phyloP scores from a whole-genome alignment of 2,329 filamentous ascomycete species.

The Aurifilum marmelostoma region DNA sequence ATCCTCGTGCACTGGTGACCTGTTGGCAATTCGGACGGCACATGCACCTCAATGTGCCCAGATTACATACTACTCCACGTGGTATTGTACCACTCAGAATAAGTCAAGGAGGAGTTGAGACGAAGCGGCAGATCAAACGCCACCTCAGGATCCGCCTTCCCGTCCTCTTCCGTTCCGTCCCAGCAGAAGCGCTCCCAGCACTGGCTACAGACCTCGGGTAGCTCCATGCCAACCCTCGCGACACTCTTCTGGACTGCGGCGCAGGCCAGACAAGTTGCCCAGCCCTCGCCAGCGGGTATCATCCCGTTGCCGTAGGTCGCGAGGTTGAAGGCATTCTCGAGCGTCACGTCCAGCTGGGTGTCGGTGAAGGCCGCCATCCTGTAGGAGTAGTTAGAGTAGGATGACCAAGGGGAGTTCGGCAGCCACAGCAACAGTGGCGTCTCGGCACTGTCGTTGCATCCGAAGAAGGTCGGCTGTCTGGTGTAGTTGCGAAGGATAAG shows the following conservation, averaged over 20 bases:
- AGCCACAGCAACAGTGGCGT: not conserved
- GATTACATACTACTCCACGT: not conserved
- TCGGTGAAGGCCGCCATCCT: slow-evolving; percentile 1
- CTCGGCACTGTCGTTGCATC: slow-evolving; percentile 1
- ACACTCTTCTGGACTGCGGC: slow-evolving; percentile 10
- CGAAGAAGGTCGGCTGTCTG: not conserved
- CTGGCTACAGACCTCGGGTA: not conserved
- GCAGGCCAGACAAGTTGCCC: not conserved
- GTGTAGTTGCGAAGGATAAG: not conserved
- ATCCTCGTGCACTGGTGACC: not conserved
- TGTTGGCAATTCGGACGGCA: too few relatives aligned
- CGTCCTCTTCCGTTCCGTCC: not conserved
- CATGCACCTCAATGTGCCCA: not conserved
- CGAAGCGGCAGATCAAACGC: not conserved
- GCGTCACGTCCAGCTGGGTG: slow-evolving; percentile 4
- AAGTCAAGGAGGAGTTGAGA: not conserved
- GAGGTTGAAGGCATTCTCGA: slow-evolving; percentile 16
- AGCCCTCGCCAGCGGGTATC: not conserved
- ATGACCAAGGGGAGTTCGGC: not conserved
- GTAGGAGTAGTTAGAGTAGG: slow-evolving; percentile 1
- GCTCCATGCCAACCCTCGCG: not conserved
- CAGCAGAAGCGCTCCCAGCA: slow-evolving; percentile 9
- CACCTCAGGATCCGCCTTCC: not conserved
- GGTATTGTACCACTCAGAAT: not conserved
- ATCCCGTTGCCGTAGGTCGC: not conserved